Evolutionary conservation across 805 yeast species (phyloP).

Genomic region (Metschnikowia reukaufii): DNA sequence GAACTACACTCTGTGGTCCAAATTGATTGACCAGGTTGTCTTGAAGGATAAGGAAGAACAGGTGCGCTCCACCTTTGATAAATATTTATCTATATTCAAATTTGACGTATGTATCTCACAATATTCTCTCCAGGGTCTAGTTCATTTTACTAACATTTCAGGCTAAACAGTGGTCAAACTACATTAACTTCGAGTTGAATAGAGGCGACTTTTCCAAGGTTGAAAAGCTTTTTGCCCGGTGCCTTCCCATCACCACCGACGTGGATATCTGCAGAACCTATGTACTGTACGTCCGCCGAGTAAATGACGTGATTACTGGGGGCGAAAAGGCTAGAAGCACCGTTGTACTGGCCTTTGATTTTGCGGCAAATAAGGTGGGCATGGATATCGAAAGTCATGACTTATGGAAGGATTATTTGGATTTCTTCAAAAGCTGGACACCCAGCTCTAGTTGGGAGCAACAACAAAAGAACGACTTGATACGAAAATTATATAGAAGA

Average conservation of each 20-base stretch:
- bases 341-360: constrained; percentile 79
- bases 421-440: constrained; percentile 73
- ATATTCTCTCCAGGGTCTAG: not conserved
- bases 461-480: constrained; percentile 74
- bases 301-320: constrained; percentile 69
- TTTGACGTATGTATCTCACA: constrained; percentile 43
- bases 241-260: constrained; percentile 61
- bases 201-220: constrained; percentile 66
- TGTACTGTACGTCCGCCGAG: constrained; percentile 71
- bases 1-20: constrained; percentile 57
- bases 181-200: constrained; percentile 62
- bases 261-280: constrained; percentile 76
- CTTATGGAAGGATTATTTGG: constrained; percentile 83
- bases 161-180: constrained; percentile 64
- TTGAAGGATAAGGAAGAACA: constrained; percentile 59
- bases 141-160: constrained; percentile 25
- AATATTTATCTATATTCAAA: constrained; percentile 64
- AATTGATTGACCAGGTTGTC: constrained; percentile 49
- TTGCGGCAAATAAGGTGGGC: constrained; percentile 77
- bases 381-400: constrained; percentile 67
- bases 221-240: constrained; percentile 63
- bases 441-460: constrained; percentile 82
- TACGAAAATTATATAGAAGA: constrained; percentile 69
- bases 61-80: constrained; percentile 57
- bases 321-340: constrained; percentile 76